These are phyloP conservation scores for Arthrocladium fulminans DNA, from an alignment of 2,329 filamentous ascomycete species.

Conservation along the genomic window DNA sequence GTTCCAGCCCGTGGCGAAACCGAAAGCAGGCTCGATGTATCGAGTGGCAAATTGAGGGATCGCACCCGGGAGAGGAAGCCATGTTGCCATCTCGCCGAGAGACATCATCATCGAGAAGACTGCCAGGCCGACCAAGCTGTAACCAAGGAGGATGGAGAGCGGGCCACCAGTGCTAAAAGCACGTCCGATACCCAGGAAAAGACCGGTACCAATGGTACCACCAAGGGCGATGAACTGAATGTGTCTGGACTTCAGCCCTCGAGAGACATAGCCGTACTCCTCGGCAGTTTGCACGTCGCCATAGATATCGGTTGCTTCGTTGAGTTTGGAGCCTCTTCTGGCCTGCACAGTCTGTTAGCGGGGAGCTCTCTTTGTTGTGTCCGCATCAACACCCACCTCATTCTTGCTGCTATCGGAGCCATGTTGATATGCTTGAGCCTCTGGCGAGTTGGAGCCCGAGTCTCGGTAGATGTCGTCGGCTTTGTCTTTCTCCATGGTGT, in stretches of 20 bases:
- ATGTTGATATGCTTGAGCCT: constrained; percentile 4
- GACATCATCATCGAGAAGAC: constrained; percentile 28
- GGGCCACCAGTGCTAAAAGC: constrained; percentile 31
- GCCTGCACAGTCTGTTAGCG: constrained; percentile 11
- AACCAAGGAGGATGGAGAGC: constrained; percentile 30
- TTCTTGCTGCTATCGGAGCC: constrained; percentile 13
- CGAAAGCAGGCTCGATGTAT: constrained; percentile 36
- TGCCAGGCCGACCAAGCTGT: constrained; percentile 26
- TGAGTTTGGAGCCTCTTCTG: constrained; percentile 16
- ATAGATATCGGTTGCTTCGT: constrained; percentile 45
- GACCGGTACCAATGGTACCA: constrained; percentile 31
- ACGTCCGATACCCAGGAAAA: constrained; percentile 32
- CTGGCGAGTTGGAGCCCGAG: constrained; percentile 17
- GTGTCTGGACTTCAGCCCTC: constrained; percentile 32
- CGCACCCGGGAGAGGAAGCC: constrained; percentile 34
- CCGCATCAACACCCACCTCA: constrained; percentile 9
- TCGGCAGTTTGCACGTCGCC: constrained; percentile 42
- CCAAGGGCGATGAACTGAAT: constrained; percentile 33
- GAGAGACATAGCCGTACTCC: constrained; percentile 26
- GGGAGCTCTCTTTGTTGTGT: background rate
- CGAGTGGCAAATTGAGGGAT: constrained; percentile 34
- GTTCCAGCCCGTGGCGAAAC: constrained; percentile 40
- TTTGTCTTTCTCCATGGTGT: constrained; percentile 14
- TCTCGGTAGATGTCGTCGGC: constrained; percentile 6
- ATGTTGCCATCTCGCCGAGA: constrained; percentile 36